Percentiles rank a stretch among this genome's conserved stretches.
phyloP scores from a whole-genome alignment of 2,329 filamentous ascomycete species.

The Venturia nashicola region DNA sequence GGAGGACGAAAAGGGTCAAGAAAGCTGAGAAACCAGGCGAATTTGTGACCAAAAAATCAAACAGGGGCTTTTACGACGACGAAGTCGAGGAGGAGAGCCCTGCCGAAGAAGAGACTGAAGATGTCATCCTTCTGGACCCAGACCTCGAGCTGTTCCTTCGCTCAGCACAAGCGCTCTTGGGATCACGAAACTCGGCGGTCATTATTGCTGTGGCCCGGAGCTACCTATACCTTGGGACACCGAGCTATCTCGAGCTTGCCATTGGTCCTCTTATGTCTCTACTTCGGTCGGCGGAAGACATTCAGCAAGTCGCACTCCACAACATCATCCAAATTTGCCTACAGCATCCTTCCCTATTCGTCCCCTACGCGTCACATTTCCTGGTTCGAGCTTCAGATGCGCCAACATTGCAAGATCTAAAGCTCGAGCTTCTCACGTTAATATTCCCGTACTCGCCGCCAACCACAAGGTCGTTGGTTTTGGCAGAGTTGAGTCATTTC shows the following conservation, averaged over 20 bases:
- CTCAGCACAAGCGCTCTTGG: conserved; percentile 69
- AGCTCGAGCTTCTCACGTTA: conserved; percentile 80
- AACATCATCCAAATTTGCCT: conserved; percentile 93
- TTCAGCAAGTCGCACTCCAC: conserved; percentile 80
- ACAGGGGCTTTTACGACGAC: conserved; percentile 75
- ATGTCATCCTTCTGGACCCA: conserved; percentile 55
- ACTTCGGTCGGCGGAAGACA: conserved; percentile 71
- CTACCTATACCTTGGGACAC: conserved; percentile 68
- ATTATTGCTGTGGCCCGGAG: conserved; percentile 77
- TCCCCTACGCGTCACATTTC: conserved; percentile 81
- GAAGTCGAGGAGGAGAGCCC: conserved; percentile 33
- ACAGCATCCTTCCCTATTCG: conserved; percentile 63
- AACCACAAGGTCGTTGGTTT: conserved; percentile 63
- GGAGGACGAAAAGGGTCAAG: conserved; percentile 43
- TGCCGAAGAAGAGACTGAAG: conserved; percentile 35
- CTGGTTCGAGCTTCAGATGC: conserved; percentile 70
- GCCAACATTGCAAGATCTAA: conserved; percentile 75
- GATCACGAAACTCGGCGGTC: conserved; percentile 87
- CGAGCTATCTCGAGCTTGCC: conserved; percentile 60
- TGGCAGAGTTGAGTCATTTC: conserved; percentile 92
- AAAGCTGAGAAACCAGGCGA: conserved; percentile 1
- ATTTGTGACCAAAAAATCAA: conserved; percentile 13
- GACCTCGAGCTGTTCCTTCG: conserved; percentile 75
- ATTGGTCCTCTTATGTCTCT: conserved; percentile 80
- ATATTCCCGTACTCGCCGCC: conserved; percentile 73